Evolutionary conservation across 306 rosid genomes (phyloP).

Genomic region (Oemleria cerasiformis): DNA sequence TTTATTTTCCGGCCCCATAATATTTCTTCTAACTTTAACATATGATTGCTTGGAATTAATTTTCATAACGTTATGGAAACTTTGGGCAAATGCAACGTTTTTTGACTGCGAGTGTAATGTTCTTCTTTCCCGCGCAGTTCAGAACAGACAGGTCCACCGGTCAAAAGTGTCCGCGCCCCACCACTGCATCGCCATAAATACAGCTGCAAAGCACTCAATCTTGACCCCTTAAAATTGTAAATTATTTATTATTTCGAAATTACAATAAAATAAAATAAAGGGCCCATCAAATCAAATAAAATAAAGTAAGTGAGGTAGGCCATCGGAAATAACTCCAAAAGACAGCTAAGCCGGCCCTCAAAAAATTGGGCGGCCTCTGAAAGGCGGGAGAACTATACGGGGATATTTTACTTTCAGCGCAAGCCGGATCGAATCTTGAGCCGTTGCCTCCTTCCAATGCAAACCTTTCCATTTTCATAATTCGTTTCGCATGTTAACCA

Average conservation of each 20-base stretch:
- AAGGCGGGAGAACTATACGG: conserved; percentile 15
- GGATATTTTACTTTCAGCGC: conserved; percentile 5
- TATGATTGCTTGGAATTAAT: no score
- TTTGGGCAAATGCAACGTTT: no score
- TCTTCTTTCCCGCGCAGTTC: not conserved
- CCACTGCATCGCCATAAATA: not conserved
- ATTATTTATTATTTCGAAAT: not conserved
- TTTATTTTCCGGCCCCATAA: no score
- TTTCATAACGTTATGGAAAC: no score
- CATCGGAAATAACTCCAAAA: conserved; percentile 29
- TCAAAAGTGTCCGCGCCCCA: not conserved
- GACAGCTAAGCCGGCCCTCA: conserved; percentile 47
- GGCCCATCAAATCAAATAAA: not conserved
- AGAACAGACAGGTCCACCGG: not conserved
- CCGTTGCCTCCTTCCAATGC: conserved; percentile 13
- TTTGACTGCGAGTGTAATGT: no score
- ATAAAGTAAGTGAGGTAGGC: conserved; percentile 25
- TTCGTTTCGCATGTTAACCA: not conserved
- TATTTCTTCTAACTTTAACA: no score
- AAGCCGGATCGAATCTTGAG: not conserved
- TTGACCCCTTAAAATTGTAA: not conserved
- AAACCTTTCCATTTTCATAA: not conserved
- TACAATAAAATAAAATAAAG: not conserved
- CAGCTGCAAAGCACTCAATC: not conserved
- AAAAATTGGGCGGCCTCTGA: not conserved